Conservation (phyloP, 2,329 filamentous ascomycete genomes). For the Xylaria sp. region DNA sequence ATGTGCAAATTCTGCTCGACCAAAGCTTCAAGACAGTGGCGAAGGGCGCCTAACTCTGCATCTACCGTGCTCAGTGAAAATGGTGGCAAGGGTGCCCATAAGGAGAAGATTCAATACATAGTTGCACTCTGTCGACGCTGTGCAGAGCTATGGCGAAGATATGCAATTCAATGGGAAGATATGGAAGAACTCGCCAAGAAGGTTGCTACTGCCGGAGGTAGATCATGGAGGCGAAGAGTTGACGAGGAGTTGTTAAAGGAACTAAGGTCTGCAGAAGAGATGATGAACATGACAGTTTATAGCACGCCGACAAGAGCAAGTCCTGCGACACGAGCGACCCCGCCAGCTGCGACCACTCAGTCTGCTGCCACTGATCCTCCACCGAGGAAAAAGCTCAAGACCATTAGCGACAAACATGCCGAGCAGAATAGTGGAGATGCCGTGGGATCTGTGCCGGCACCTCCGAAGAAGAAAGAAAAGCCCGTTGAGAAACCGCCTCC, state of each 20-base stretch:
- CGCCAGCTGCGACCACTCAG: slow-evolving; percentile 47
- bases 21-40: slow-evolving; percentile 87
- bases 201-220: slow-evolving; percentile 79
- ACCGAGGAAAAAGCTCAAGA: slow-evolving; percentile 73
- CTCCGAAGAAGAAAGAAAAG: slow-evolving; percentile 71
- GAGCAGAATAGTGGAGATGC: slow-evolving; percentile 61
- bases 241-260: slow-evolving; percentile 91
- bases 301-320: slow-evolving; percentile 50
- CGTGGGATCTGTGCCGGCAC: slow-evolving; percentile 55
- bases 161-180: slow-evolving; percentile 95
- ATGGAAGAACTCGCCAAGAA: slow-evolving; percentile 92
- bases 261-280: slow-evolving; percentile 72
- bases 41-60: slow-evolving; percentile 82
- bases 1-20: slow-evolving; percentile 93
- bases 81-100: slow-evolving; percentile 76
- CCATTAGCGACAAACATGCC: slow-evolving; percentile 62
- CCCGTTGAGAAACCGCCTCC: slow-evolving; percentile 69
- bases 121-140: slow-evolving; percentile 90
- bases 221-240: slow-evolving; percentile 86
- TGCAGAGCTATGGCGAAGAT: slow-evolving; percentile 93
- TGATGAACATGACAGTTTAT: slow-evolving; percentile 59
- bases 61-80: slow-evolving; percentile 76
- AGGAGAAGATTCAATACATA: slow-evolving; percentile 82
- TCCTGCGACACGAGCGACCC: slow-evolving; percentile 48
- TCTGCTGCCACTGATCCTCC: slow-evolving; percentile 61